Percentiles rank a stretch among this genome's conserved stretches.
Evolutionary conservation across 805 yeast genomes (phyloP).

Genomic region (Saccharomycopsis oosterbeekiorum): DNA sequence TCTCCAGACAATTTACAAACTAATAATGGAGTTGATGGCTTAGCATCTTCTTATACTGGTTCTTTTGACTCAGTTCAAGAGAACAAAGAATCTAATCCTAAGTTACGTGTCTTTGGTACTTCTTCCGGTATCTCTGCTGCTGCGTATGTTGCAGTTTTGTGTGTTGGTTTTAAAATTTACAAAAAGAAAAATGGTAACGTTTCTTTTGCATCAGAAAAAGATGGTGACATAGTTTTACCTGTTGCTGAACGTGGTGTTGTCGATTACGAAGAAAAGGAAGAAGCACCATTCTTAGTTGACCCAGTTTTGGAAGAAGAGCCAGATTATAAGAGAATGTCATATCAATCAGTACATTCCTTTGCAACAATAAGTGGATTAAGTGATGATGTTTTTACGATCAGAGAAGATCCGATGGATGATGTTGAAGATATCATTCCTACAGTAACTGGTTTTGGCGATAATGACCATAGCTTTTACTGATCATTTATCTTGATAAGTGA

Average conservation of each 20-base stretch:
- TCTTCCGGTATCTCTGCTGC: conserved; percentile 19
- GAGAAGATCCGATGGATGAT: conserved; percentile 9
- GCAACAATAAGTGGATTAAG: not conserved
- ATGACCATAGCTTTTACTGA: not conserved
- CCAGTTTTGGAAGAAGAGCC: conserved; percentile 14
- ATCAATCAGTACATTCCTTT: conserved; percentile 15
- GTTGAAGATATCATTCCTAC: conserved; percentile 13
- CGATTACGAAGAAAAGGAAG: conserved; percentile 6
- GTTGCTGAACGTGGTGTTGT: conserved; percentile 15
- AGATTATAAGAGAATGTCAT: conserved; percentile 10
- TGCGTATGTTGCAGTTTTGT: conserved; percentile 18
- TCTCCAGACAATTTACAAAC: conserved; percentile 20
- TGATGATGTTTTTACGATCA: not conserved
- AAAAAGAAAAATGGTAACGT: conserved; percentile 19
- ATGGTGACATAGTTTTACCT: conserved; percentile 18
- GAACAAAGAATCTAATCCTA: conserved; percentile 25
- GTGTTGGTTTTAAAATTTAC: conserved; percentile 24
- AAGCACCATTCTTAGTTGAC: conserved; percentile 9
- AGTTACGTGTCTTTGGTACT: conserved; percentile 22
- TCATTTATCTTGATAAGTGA: not conserved
- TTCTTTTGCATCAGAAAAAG: conserved; percentile 7
- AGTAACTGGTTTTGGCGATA: conserved; percentile 6
- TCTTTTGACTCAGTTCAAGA: conserved; percentile 22
- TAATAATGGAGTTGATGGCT: conserved; percentile 16
- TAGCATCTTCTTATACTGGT: conserved; percentile 19